Evolutionary conservation across 805 yeast species (phyloP), one percentile per base, ranked within the genome.

Genomic region (Cephaloascus albidus): DNA sequence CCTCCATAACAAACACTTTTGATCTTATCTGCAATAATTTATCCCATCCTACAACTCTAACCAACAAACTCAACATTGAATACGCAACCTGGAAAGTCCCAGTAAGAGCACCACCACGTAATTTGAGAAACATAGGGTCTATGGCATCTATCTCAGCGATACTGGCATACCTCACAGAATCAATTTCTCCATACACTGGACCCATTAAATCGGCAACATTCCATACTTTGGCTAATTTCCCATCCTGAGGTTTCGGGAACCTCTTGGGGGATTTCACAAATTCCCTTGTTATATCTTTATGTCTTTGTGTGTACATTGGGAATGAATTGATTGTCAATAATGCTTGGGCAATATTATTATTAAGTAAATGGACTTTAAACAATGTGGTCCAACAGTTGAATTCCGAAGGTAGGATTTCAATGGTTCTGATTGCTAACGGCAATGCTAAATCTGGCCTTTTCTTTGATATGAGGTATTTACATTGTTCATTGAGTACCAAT

Each of bases 11-110:
- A 59, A 90, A 90, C 1, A 84, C 78, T 16, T 68, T 62, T 1
- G 88, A 76, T 42, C 96, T 75, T 31, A 80, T 52, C 41, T 67
- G 64, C 46, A 89, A 67, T 28, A 87, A 57, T 28, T 71, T 74
- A 48, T 85, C 86, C 98, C 98, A 90, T 3, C 96, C 96, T 33
- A 80, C 64, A 18, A 69, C 60, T 16, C 80, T 71, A 3, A 80
- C 76, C 46, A 93, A 72, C 6, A 76, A 65, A 3, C 94, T 78
- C 41, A 90, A 58, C 40, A 88, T 58, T 34, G 79, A 81, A 55
- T 86, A 90, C 1, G 85, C 85, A 39, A 60, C 61, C 23, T 62
- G 59, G 43, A 76, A 74, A 1, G 85, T 75, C 3, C 78, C 74
- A 31, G 6, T 31, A 16, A 31, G 33, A 16, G 15, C 14, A 10